Evolutionary conservation across 148 eudicot species (phyloP), one percentile per base, ranked within the genome.

Genomic region (Chenopodium berlandieri): DNA sequence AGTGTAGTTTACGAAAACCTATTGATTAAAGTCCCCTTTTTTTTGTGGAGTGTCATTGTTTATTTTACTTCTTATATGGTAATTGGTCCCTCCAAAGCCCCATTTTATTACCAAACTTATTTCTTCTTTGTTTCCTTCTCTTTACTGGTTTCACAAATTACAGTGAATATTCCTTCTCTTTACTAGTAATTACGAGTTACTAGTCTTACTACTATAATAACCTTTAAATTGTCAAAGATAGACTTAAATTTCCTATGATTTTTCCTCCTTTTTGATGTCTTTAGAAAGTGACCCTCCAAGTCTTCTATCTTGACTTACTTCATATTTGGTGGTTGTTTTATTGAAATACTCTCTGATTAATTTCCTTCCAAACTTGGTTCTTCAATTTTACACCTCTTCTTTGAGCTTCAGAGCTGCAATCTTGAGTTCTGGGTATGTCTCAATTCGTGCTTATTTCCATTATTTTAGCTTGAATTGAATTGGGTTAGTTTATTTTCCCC

Each of bases 351-450:
- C 62, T 70, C 76, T 60, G 7, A 16, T 19, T 71, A 74, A 50
- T n/a, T 58, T 54, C 40, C 64, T 71, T 54, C 12, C 8, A 23
- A 46, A 27, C 40, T 63, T 52, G n/a, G 47, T n/a, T 46, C 14
- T 46, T 78, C 76, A 58, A 11, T 46, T 70, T 75, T 84, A 31
- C 67, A 46, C 56, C 3, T 79, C 32, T 65, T 83, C 63, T 65
- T 73, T 73, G 44, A 81, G 71, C 84, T 78, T 65, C 46, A 85
- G 77, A 78, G 81, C 62, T 78, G 44, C 71, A 78, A 73, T 85
- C 79, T 82, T 81, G 22, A 16, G 0, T 2, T 70, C 78, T 83
- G 84, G 86, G 89, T 85, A 87, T 81, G 89, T 81, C 83, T 83
- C 81, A 79, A 76, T 60, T 69, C 72, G 62, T 60, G 54, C 63